These are phyloP conservation scores for Colletotrichum cuscutae DNA, from an alignment of 2,329 filamentous ascomycete species.

Conservation along the genomic window DNA sequence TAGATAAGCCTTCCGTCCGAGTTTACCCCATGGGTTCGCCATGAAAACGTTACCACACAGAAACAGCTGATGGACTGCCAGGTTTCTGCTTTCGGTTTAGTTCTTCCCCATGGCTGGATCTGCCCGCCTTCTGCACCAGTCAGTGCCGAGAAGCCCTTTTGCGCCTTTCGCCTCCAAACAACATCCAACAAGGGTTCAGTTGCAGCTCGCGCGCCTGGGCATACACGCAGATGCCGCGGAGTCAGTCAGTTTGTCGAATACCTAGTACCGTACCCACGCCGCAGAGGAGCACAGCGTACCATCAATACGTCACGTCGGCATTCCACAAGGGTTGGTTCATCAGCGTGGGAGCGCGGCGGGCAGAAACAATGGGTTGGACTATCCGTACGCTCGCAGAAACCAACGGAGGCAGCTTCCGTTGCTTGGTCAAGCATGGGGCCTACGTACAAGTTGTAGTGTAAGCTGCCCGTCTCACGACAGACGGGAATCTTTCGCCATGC, in stretches of 20 bases:
- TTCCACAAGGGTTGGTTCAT: not conserved
- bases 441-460: not conserved
- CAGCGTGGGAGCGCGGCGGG: too few relatives aligned
- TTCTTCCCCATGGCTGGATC: constrained; percentile 6
- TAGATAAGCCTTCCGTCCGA: constrained; percentile 31
- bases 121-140: constrained; percentile 4
- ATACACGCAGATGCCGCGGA: not conserved
- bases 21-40: constrained; percentile 33
- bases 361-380: not conserved
- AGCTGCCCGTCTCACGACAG: constrained; percentile 6
- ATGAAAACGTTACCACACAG: constrained; percentile 33
- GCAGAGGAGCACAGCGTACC: not conserved
- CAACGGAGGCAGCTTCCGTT: constrained; percentile 7
- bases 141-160: constrained; percentile 9
- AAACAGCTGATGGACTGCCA: constrained; percentile 27
- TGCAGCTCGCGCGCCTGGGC: not conserved
- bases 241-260: not conserved
- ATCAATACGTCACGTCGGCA: constrained; percentile 21
- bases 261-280: not conserved
- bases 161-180: not conserved
- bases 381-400: not conserved
- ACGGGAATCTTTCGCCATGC: constrained; percentile 13
- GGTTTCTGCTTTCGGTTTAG: constrained; percentile 10
- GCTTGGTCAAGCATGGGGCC: not conserved
- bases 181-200: not conserved